phyloP scores from a whole-genome alignment of 2,329 filamentous ascomycete genomes.

The Microdochium bolleyi region DNA sequence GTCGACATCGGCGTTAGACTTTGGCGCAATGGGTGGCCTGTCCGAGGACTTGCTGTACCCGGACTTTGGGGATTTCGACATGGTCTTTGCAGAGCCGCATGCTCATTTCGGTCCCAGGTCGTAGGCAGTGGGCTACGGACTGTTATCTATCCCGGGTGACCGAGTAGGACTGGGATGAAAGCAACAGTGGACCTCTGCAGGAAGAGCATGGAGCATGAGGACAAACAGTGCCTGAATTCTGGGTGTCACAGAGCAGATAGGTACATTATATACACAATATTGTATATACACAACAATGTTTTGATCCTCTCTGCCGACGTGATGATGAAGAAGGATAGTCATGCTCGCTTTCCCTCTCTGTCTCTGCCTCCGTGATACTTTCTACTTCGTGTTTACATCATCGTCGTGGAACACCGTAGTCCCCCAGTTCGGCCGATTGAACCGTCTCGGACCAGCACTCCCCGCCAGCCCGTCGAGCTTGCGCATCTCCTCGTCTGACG shows the following conservation, averaged over 20 bases:
- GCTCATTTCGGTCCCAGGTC: background rate
- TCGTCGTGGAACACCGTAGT: background rate
- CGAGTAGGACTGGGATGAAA: too few relatives aligned
- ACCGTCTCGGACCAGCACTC: background rate
- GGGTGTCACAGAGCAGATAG: too few relatives aligned
- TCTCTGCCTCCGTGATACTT: background rate
- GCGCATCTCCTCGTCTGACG: background rate
- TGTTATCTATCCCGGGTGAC: too few relatives aligned
- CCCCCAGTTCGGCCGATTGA: background rate
- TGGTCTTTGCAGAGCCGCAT: background rate
- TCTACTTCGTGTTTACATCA: background rate
- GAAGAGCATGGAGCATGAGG: too few relatives aligned
- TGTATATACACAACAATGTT: too few relatives aligned
- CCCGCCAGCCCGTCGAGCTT: background rate
- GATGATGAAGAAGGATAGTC: too few relatives aligned
- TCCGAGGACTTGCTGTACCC: background rate
- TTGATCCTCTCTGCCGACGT: too few relatives aligned
- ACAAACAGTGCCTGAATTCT: too few relatives aligned
- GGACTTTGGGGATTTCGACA: background rate
- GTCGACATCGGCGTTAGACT: background rate
- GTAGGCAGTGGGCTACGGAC: background rate
- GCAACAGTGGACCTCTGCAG: too few relatives aligned
- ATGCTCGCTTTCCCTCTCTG: too few relatives aligned
- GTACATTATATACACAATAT: too few relatives aligned
- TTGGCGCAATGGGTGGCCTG: background rate